These are phyloP conservation scores for Psilocybe cubensis DNA, from an alignment of 768 basidiomycete genomes.

Conservation along the genomic window DNA sequence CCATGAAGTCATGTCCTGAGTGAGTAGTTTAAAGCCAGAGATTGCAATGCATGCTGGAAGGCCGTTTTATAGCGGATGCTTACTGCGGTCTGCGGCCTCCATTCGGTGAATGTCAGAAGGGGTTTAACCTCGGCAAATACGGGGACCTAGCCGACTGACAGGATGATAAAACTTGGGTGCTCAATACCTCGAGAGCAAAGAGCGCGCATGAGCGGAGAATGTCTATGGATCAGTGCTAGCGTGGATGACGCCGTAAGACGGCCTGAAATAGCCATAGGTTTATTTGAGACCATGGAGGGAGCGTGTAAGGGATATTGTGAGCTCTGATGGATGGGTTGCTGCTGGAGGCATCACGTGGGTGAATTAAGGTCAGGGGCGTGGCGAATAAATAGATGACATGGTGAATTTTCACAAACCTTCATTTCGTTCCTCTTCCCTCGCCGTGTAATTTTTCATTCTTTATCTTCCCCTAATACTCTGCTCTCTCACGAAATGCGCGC, in stretches of 20 bases:
- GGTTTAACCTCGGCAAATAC: not conserved
- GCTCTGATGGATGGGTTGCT: too few relatives aligned
- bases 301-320: too few relatives aligned
- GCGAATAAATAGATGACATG: not conserved
- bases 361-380: not conserved
- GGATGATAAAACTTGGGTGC: too few relatives aligned
- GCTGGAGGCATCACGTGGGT: not conserved
- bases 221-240: too few relatives aligned
- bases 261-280: too few relatives aligned
- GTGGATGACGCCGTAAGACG: too few relatives aligned
- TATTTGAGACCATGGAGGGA: too few relatives aligned
- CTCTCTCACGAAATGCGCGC: conserved; percentile 45
- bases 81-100: not conserved
- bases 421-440: conserved; percentile 13
- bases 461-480: conserved; percentile 13
- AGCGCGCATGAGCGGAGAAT: too few relatives aligned
- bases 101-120: not conserved
- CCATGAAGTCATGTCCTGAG: not conserved
- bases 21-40: not conserved
- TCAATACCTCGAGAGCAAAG: too few relatives aligned
- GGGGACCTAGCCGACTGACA: not conserved
- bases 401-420: not conserved
- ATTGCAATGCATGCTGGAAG: not conserved
- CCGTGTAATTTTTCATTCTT: conserved; percentile 12
- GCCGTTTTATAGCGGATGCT: not conserved